These are phyloP conservation scores for Astrephomene gubernaculifera DNA, from an alignment of 139 green algal genomes.

Conservation along the genomic window DNA sequence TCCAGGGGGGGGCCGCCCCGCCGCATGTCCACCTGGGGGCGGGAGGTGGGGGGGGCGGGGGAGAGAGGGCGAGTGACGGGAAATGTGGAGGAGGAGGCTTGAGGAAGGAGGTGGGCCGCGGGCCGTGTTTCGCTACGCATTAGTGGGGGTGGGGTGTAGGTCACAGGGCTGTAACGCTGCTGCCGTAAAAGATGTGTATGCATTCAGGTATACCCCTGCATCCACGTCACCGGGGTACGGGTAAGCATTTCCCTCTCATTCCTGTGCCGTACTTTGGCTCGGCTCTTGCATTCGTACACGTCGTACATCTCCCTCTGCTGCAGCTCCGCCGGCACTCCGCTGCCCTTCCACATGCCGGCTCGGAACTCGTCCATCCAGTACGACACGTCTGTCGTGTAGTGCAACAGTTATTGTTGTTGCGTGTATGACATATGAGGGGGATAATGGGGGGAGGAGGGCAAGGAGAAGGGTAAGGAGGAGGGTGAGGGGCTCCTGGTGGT, in stretches of 20 bases:
- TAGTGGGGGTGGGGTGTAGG: too few species aligned
- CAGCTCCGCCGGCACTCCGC: too few species aligned
- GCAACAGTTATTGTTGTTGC: neutral
- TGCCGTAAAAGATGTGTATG: too few species aligned
- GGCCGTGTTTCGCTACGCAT: neutral
- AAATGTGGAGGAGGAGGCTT: neutral
- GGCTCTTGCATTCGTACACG: constrained; percentile 1
- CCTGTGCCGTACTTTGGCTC: neutral
- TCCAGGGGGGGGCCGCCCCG: neutral
- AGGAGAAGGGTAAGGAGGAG: neutral
- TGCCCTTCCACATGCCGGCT: neutral
- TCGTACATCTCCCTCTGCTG: neutral
- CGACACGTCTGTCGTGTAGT: neutral
- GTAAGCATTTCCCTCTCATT: too few species aligned
- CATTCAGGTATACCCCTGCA: too few species aligned
- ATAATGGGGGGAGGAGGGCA: neutral
- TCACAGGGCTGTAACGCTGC: too few species aligned
- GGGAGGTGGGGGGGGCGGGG: too few species aligned
- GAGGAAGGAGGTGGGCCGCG: neutral
- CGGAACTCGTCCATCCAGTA: constrained; percentile 27
- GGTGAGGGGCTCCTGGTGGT: too few species aligned
- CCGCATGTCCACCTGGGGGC: neutral
- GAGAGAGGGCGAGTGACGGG: neutral
- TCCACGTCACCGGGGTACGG: too few species aligned
- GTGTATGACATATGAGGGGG: neutral